Conservation (phyloP, 75 land plant species). For the Sequoiadendron giganteum region DNA sequence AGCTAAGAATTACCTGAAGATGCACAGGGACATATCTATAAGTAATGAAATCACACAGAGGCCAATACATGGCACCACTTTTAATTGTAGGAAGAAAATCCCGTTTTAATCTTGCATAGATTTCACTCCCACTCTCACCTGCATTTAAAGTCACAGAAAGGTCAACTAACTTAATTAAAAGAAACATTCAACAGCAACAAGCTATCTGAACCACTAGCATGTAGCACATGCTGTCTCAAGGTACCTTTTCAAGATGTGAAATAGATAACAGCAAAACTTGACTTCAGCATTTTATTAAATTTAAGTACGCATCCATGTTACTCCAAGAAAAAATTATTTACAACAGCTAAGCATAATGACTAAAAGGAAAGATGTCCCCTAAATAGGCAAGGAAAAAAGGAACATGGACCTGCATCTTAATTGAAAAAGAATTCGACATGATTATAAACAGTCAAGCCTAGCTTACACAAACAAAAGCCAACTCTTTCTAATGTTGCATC, state of each 20-base stretch:
- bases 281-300: neutral
- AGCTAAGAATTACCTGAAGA: conserved; percentile 55
- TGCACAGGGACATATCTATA: conserved; percentile 79
- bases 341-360: neutral
- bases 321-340: neutral
- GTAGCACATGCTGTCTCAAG: neutral
- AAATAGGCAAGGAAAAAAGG: neutral
- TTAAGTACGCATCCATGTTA: neutral
- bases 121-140: conserved; percentile 79
- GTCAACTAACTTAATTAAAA: neutral
- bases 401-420: neutral
- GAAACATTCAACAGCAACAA: neutral
- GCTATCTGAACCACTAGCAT: neutral
- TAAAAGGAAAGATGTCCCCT: neutral
- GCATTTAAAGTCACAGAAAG: conserved; percentile 3
- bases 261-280: neutral
- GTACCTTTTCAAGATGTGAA: neutral
- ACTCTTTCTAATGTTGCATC: neutral
- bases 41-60: conserved; percentile 86
- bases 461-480: neutral
- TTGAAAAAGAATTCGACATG: neutral
- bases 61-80: conserved; percentile 84
- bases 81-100: conserved; percentile 76
- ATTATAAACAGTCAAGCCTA: neutral
- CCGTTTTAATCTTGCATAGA: conserved; percentile 69